Percentiles rank a stretch among this genome's conserved stretches.
These are phyloP conservation scores for Chlorella variabilis DNA, from an alignment of 163 green algal species.

Conservation along the genomic window DNA sequence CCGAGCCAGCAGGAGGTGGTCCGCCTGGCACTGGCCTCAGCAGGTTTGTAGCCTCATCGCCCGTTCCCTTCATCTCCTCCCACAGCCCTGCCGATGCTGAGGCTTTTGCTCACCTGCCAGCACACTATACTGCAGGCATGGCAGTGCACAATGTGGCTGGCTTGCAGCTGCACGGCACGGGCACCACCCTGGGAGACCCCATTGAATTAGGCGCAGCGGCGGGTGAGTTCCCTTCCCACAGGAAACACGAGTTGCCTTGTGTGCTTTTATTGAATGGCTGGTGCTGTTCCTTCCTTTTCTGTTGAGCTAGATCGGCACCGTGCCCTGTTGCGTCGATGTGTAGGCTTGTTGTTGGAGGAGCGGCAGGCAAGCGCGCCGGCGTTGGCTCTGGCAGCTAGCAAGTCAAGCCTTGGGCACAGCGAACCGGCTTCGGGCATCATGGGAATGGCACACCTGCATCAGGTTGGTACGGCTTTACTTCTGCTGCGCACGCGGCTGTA, in stretches of 20 bases:
- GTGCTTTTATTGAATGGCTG: no score
- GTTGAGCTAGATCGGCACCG: background rate
- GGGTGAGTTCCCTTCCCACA: background rate
- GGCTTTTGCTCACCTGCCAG: no score
- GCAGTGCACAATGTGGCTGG: slow-evolving; percentile 7
- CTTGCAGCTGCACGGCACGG: slow-evolving; percentile 67
- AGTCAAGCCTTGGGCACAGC: slow-evolving; percentile 77
- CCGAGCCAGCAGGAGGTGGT: slow-evolving; percentile 60
- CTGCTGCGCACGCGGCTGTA: background rate
- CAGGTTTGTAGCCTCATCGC: slow-evolving; percentile 24
- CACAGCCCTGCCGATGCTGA: no score
- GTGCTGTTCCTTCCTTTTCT: no score
- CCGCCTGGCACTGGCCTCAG: slow-evolving; percentile 23
- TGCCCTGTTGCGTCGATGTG: background rate
- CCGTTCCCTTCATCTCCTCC: no score
- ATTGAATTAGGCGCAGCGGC: slow-evolving; percentile 80
- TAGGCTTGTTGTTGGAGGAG: slow-evolving; percentile 46
- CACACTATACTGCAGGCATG: slow-evolving; percentile 11
- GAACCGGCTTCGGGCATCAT: slow-evolving; percentile 84
- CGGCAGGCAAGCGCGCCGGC: background rate
- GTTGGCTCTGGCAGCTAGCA: slow-evolving; percentile 64
- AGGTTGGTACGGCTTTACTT: background rate
- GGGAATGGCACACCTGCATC: slow-evolving; percentile 54
- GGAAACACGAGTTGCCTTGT: no score
- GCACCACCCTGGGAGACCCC: slow-evolving; percentile 85